Evolutionary conservation across 495 filamentous ascomycete genomes (phyloP), one percentile per base, ranked within the genome.

Genomic region (Achaetomiella virescens): DNA sequence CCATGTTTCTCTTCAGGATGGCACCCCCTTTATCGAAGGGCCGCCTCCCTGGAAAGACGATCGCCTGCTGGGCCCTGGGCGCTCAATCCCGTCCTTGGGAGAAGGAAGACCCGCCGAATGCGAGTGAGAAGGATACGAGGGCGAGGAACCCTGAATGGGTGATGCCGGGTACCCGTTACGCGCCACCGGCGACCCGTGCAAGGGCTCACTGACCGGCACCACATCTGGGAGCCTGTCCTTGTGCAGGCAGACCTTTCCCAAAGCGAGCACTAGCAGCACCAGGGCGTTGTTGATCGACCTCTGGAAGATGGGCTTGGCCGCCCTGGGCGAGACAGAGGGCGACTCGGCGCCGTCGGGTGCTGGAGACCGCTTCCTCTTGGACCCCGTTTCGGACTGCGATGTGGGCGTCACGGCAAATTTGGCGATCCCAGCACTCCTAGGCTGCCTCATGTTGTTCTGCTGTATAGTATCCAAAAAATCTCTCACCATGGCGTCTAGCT

Each of bases 191-290:
- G 77, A 80, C 49, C 69, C 68, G 40, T 69, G 67, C 46, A 65
- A 49, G 3, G 68, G 62, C 18, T 75, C 75, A 27, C 62, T 68
- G 15, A 81, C 78, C 10, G 67, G 70, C 12, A 79, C 72, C 11
- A 84, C 78, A 20, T 86, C 86, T 5, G 85, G 88, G 14, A 87
- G 71, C 52, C 57, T 75, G 1, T 79, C 75, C 54, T 76, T 79
- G 52, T 84, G 77, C 48, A 85, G 74, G 57, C 87, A 92, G 22
- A 97, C 88, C 60, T 88, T 87, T 11, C 93, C 93, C 27, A 98
- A 71, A 1, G 92, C 91, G 50, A 97, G 76, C 6, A 95, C 81
- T 38, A 97, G 72, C 3, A 96, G 75, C 2, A 96, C 82, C 33
- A 96, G 74, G 2, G 89, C 89, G 53, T 86, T 92, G 41, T 79